Evolutionary conservation across 768 basidiomycete species (phyloP).

Genomic region (Cyclocybe cylindracea): DNA sequence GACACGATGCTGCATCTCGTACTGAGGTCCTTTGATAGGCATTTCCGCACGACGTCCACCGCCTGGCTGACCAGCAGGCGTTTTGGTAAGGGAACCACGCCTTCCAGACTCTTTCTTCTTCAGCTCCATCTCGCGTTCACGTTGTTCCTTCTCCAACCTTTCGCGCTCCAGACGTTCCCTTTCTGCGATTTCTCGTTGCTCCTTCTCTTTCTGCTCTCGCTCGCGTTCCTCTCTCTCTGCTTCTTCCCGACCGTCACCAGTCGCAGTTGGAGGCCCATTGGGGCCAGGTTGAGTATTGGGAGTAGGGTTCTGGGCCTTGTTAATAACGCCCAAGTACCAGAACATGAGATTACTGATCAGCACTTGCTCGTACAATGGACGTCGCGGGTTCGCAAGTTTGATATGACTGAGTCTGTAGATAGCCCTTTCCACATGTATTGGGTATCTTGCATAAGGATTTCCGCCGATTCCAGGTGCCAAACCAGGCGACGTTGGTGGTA

Average conservation of each 20-base stretch:
- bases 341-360: conserved; percentile 95
- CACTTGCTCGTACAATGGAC: conserved; percentile 96
- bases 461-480: conserved; percentile 39
- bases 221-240: conserved; percentile 41
- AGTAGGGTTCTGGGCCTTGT: conserved; percentile 72
- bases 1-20: conserved; percentile 91
- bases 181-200: conserved; percentile 45
- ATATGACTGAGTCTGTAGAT: conserved; percentile 98
- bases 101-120: conserved; percentile 57
- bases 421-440: conserved; percentile 97
- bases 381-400: conserved; percentile 95
- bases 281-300: conserved; percentile 25
- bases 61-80: conserved; percentile 43
- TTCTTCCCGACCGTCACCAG: conserved; percentile 28
- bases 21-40: conserved; percentile 86
- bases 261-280: conserved; percentile 25
- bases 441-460: conserved; percentile 76
- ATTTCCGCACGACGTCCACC: conserved; percentile 77
- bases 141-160: conserved; percentile 39
- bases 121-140: conserved; percentile 52
- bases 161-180: conserved; percentile 44
- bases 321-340: conserved; percentile 98
- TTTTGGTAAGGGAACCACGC: conserved; percentile 69
- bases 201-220: conserved; percentile 33
- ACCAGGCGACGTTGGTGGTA: conserved; percentile 63